Percentiles rank a stretch among this genome's conserved stretches.
Evolutionary conservation across 306 rosid species (phyloP).

Genomic region (Dryas octopetala): DNA sequence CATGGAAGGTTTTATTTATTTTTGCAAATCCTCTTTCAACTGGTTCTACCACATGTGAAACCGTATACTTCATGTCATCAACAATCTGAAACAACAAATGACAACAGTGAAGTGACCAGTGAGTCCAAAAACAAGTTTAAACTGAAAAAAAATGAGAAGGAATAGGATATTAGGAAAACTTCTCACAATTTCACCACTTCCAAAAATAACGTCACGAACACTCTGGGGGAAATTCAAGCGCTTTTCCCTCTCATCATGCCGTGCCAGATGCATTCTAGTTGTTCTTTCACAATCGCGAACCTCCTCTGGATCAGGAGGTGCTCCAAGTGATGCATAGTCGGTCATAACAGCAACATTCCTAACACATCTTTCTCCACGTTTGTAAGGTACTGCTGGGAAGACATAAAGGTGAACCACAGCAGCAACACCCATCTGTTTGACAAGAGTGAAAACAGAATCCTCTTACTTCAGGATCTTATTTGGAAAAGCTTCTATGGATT

Average conservation of each 20-base stretch:
- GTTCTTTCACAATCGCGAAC: slow-evolving; percentile 80
- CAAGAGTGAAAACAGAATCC: slow-evolving; percentile 32
- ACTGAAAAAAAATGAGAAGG: slow-evolving; percentile 1
- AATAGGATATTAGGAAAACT: slow-evolving; percentile 9
- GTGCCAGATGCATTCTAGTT: slow-evolving; percentile 52
- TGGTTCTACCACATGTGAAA: slow-evolving; percentile 91
- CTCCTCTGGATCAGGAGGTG: slow-evolving; percentile 93
- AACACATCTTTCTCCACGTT: slow-evolving; percentile 95
- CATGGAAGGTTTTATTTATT: slow-evolving; percentile 74
- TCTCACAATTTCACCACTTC: slow-evolving; percentile 97
- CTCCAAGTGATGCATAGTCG: slow-evolving; percentile 83
- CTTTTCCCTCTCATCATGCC: slow-evolving; percentile 62
- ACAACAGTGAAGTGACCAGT: slow-evolving; percentile 22
- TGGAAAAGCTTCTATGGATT: background rate
- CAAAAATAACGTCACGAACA: slow-evolving; percentile 88
- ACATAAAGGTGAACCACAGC: slow-evolving; percentile 92
- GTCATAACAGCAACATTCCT: slow-evolving; percentile 91
- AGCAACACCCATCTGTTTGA: slow-evolving; percentile 92
- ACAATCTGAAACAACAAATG: slow-evolving; percentile 64
- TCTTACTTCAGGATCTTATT: slow-evolving; percentile 12
- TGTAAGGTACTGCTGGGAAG: slow-evolving; percentile 94
- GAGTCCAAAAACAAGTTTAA: slow-evolving; percentile 13
- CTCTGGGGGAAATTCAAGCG: slow-evolving; percentile 78
- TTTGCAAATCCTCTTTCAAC: slow-evolving; percentile 91
- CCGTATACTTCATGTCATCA: slow-evolving; percentile 97